Percentiles rank a stretch among this genome's conserved stretches.
phyloP scores from a whole-genome alignment of 768 basidiomycete genomes.

The Rhizopogon rudus region DNA sequence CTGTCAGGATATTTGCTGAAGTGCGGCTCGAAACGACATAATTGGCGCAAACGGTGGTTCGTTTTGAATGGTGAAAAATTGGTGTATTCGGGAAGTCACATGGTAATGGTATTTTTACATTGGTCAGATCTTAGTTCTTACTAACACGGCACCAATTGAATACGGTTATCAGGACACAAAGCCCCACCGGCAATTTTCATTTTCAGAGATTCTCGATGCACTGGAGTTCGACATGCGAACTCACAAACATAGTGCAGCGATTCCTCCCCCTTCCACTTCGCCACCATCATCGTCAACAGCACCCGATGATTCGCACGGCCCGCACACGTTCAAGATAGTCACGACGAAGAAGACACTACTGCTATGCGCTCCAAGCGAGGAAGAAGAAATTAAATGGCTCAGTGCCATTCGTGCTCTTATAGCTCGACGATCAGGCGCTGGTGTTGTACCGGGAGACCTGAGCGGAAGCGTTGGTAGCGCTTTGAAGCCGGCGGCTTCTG shows the following conservation, averaged over 20 bases:
- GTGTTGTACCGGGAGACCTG: slow-evolving; percentile 44
- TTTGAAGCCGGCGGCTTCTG: slow-evolving; percentile 9
- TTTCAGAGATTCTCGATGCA: slow-evolving; percentile 85
- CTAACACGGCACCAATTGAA: slow-evolving; percentile 7
- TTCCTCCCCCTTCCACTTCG: slow-evolving; percentile 26
- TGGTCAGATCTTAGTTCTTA: slow-evolving; percentile 7
- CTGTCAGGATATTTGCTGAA: slow-evolving; percentile 94
- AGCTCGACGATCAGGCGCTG: slow-evolving; percentile 56
- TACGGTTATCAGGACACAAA: slow-evolving; percentile 68
- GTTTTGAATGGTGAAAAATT: slow-evolving; percentile 85
- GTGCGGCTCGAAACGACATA: slow-evolving; percentile 87
- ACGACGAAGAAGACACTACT: slow-evolving; percentile 88
- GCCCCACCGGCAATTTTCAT: slow-evolving; percentile 80
- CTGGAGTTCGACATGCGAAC: slow-evolving; percentile 75
- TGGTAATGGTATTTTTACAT: slow-evolving; percentile 54
- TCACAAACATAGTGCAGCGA: slow-evolving; percentile 37
- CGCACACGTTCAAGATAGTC: slow-evolving; percentile 90
- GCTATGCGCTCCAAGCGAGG: slow-evolving; percentile 92
- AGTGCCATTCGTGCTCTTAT: slow-evolving; percentile 92
- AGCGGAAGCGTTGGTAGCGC: slow-evolving; percentile 18
- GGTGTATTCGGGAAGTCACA: slow-evolving; percentile 88
- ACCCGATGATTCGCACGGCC: slow-evolving; percentile 35
- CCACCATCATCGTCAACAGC: slow-evolving; percentile 31
- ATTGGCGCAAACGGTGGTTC: slow-evolving; percentile 98
- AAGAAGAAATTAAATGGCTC: slow-evolving; percentile 98